Conservation (phyloP, 768 basidiomycete species). For the Kwoniella europaea region DNA sequence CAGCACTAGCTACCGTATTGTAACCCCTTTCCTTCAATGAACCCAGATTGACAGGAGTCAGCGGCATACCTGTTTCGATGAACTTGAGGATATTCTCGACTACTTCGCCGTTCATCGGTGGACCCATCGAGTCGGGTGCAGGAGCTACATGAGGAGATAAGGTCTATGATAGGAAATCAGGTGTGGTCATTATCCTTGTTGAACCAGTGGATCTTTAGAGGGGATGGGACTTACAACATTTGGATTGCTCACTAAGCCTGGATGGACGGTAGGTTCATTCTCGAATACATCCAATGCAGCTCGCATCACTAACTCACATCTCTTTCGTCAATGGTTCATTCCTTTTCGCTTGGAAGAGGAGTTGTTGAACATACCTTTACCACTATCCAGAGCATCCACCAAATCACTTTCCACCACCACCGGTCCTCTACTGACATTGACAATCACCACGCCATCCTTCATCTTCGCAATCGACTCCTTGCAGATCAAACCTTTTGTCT, state of each 20-base stretch:
- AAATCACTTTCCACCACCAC: constrained; percentile 57
- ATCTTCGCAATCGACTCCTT: constrained; percentile 47
- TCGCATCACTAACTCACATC: constrained; percentile 38
- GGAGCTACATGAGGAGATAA: constrained; percentile 34
- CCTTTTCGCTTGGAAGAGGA: background rate
- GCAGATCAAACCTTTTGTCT: constrained; percentile 41
- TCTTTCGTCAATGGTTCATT: background rate
- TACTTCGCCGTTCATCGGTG: constrained; percentile 42
- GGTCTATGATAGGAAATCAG: constrained; percentile 10
- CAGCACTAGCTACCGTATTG: too few relatives aligned
- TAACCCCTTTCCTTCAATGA: constrained; percentile 12
- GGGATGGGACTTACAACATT: constrained; percentile 37
- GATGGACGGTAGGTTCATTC: constrained; percentile 56
- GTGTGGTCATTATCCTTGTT: background rate
- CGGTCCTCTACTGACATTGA: constrained; percentile 53
- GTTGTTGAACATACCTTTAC: constrained; percentile 40
- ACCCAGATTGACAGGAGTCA: constrained; percentile 47
- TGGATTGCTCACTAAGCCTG: constrained; percentile 41
- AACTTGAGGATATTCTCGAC: constrained; percentile 45
- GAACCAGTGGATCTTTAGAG: background rate
- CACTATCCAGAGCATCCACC: constrained; percentile 56
- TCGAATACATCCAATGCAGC: constrained; percentile 60
- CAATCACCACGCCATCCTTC: constrained; percentile 53
- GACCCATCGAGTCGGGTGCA: constrained; percentile 30
- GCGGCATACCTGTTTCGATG: constrained; percentile 45